These are phyloP conservation scores for Solanum aculeatissimum DNA, from an alignment of 305 asterid genomes.

Conservation along the genomic window DNA sequence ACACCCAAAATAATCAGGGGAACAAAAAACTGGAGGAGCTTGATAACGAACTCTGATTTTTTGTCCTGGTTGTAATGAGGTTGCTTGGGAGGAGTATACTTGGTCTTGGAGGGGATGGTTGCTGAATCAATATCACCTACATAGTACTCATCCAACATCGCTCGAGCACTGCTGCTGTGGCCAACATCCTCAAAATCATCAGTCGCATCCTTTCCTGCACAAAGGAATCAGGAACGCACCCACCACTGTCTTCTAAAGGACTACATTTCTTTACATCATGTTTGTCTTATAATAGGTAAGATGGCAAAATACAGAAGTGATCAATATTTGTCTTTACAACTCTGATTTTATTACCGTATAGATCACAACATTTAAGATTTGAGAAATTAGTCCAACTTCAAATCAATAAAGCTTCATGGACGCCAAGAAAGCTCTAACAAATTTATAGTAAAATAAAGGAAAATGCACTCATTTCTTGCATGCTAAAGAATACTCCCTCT, in stretches of 20 bases:
- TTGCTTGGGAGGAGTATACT: constrained; percentile 69
- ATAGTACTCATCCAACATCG: constrained; percentile 51
- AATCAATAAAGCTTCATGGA: background rate
- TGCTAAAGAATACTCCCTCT: background rate
- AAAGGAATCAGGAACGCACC: background rate
- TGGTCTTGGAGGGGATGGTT: constrained; percentile 43
- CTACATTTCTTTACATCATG: background rate
- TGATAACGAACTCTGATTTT: constrained; percentile 59
- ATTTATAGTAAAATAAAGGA: background rate
- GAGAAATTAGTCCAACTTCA: background rate
- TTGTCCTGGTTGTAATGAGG: constrained; percentile 87
- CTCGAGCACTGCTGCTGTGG: constrained; percentile 69
- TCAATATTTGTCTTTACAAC: background rate
- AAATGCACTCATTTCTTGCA: background rate
- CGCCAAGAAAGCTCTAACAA: background rate
- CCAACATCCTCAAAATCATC: constrained; percentile 93
- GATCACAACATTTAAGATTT: background rate
- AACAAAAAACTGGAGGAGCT: constrained; percentile 78
- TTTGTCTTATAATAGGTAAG: background rate
- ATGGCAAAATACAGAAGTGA: background rate
- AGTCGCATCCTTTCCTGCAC: constrained; percentile 80
- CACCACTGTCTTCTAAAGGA: background rate
- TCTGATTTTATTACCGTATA: background rate
- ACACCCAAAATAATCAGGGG: constrained; percentile 68
- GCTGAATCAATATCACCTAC: constrained; percentile 58